Base-by-base conservation (phyloP, 2,329 filamentous ascomycete genomes). In the Aspergillus cejpii region DNA sequence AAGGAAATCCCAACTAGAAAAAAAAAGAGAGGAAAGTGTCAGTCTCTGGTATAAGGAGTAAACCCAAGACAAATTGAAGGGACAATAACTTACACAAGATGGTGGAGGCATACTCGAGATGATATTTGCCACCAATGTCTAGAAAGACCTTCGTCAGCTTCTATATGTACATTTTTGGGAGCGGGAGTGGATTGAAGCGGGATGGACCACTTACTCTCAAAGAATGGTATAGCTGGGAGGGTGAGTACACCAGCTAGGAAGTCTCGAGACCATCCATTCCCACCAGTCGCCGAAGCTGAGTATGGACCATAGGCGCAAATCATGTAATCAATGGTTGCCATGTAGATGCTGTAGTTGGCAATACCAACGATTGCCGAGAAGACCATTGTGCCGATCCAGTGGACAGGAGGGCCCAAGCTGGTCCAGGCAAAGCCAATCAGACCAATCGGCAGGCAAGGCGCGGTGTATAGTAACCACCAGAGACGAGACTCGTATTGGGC, bases 271-370 rank as follows among this genome's bases (percentile, higher is more conserved):
- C 81, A 83, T 12, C 79, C 81, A 53, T 84, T 84, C 14, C 81
- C 80, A 34, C 81, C 81, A 0, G 80, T 83, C 1, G 81, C 81
- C 0, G 79, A 83, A 7, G 81, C 80, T 1, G 80, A 78, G 61
- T 81, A 84, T 0, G 77, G 75, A 0, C 80, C 81, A 55, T 85
- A 85, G 2, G 80, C 79, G 43, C 77, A 80, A 45, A 83, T 79
- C 75, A 82, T 81, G 60, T 83, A 83, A 56, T 83, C 80, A 52
- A 84, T 81, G 2, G 79, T 81, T 6, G 79, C 76, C 74, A 82
- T 81, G 63, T 84, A 83, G 40, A 82, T 81, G 12, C 68, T 65
- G 47, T 74, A 77, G 55, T 84, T 84, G 29, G 81, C 80, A 38
- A 84, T 76, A 20, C 79, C 81, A 28, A 84, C 77, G 27, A 82